Evolutionary conservation across 331 rosid species (phyloP), one percentile per base, ranked within the genome.

Genomic region (Ulmus americana): DNA sequence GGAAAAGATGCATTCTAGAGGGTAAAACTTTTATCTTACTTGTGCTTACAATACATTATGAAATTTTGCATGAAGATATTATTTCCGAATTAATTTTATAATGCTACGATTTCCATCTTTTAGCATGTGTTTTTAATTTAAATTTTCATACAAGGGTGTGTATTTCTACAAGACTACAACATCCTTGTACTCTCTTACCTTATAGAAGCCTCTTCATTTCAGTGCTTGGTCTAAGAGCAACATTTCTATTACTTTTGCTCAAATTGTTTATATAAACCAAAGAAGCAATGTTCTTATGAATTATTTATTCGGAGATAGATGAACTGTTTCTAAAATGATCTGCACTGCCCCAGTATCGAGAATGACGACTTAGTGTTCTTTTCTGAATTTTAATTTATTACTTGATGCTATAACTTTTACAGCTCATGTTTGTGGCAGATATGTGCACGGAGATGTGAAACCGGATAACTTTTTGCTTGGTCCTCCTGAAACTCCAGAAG

Each of bases 391-490:
- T 39, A 13, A 39, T 39, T 6, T 43, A 8, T 6, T 28, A 8
- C 6, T 2, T 39, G 58, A 65, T 59, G 22, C 39, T 59, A 52
- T 18, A 16, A 14, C 22, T 69, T 9, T 48, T 38, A 57, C 45
- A 67, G 61, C 57, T 39, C 9, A 28, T 53, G 60, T 69, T 61
- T 47, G 16, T 63, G 68, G 43, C 73, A 81, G 85, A 74, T 81
- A 81, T 65, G 85, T 81, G 63, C 85, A 81, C 18, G 85, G 85
- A 39, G 85, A 81, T n/a, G 82, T 81, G 55, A 81, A 81, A 55
- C 85, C 85, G 47, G 85, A 81, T 70, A 81, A 81, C 56, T 81
- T 81, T 74, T 71, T 81, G 68, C 85, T 81, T 4, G 85, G 85
- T 8, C 85, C 85, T 13, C 67, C 80, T 57, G 85, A 80, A 52